These are phyloP conservation scores for Boletus fagicola DNA, from an alignment of 768 basidiomycete genomes.

Conservation along the genomic window DNA sequence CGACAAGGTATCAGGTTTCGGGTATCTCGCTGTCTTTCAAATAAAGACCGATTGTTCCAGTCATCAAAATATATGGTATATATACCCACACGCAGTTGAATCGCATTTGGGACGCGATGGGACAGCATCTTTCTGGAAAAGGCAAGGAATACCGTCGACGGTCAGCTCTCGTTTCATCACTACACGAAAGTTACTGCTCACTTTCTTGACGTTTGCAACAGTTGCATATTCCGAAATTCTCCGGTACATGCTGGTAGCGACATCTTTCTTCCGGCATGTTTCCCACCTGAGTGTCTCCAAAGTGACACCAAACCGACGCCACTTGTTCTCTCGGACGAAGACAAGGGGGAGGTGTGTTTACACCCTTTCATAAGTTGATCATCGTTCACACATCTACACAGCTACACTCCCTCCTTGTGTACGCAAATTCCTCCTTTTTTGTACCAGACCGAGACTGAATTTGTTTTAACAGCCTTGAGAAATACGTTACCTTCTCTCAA, in stretches of 20 bases:
- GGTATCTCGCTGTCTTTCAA: background rate
- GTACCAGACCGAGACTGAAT: conserved; percentile 32
- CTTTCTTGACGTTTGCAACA: conserved; percentile 16
- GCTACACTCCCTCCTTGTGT: conserved; percentile 64
- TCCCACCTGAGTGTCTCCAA: conserved; percentile 39
- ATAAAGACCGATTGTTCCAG: conserved; percentile 24
- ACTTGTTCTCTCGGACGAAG: conserved; percentile 42
- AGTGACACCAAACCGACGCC: conserved; percentile 15
- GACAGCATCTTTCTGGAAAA: conserved; percentile 39
- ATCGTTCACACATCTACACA: conserved; percentile 19
- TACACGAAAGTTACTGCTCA: background rate
- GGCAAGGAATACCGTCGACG: conserved; percentile 54
- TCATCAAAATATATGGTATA: conserved; percentile 49
- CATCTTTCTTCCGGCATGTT: conserved; percentile 50
- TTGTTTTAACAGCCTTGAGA: conserved; percentile 39
- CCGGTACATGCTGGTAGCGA: conserved; percentile 37
- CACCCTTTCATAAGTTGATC: background rate
- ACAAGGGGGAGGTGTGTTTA: conserved; percentile 44
- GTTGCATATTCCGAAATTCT: conserved; percentile 45
- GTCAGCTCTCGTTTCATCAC: conserved; percentile 27
- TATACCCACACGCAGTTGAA: conserved; percentile 49
- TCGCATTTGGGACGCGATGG: conserved; percentile 47
- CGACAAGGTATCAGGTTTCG: conserved; percentile 35
- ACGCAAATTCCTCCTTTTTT: conserved; percentile 17
- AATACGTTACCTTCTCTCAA: conserved; percentile 33